Percentiles rank a stretch among this genome's conserved stretches.
phyloP scores from a whole-genome alignment of 306 rosid genomes.

The Abrus pulchellus region DNA sequence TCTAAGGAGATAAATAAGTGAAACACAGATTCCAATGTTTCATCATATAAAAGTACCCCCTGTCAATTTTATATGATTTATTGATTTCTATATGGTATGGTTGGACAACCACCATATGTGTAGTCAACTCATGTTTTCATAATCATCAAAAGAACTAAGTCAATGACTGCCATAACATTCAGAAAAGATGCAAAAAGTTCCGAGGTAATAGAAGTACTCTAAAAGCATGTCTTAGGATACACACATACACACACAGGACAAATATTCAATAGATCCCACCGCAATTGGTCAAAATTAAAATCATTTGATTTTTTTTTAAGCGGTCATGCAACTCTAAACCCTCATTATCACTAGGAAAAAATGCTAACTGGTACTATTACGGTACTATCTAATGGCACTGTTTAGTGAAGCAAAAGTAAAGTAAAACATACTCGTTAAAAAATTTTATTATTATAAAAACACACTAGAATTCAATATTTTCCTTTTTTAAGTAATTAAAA shows the following conservation, averaged over 20 bases:
- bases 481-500: too few relatives aligned
- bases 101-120: not conserved
- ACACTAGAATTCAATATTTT: too few relatives aligned
- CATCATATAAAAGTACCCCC: not conserved
- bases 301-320: too few relatives aligned
- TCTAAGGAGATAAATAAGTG: not conserved
- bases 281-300: not conserved
- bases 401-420: not conserved
- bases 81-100: slow-evolving; percentile 9
- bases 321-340: not conserved
- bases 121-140: not conserved
- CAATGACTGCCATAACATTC: not conserved
- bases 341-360: not conserved
- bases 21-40: not conserved
- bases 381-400: not conserved
- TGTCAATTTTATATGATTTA: not conserved
- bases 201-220: not conserved
- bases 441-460: too few relatives aligned
- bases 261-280: not conserved
- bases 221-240: not conserved
- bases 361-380: not conserved
- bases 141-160: not conserved
- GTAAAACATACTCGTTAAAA: too few relatives aligned
- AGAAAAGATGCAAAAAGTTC: not conserved
- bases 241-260: not conserved